Base-by-base conservation (phyloP, 2,329 filamentous ascomycete genomes). In the Colletotrichum sidae region DNA sequence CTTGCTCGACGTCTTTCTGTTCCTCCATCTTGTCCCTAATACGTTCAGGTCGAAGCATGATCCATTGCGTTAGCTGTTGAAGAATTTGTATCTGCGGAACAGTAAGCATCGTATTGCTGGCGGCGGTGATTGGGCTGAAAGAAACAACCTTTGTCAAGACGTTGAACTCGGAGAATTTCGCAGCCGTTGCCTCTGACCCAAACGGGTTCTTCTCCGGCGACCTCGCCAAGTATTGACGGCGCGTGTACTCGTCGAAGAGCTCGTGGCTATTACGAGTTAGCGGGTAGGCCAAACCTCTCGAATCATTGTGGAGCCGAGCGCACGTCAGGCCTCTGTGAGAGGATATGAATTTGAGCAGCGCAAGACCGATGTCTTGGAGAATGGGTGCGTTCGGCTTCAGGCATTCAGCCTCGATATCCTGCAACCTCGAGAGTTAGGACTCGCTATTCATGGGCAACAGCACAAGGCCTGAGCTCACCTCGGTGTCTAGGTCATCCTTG, bases 261-360 rank as follows among this genome's bases (percentile, higher is more conserved):
- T 96, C 94, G 56, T 84, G 87, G 2, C 94, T 67, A n/a, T 10
- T 12, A 17, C 11, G 3, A 25, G n/a, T 64, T 35, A 58, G 47
- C 13, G 46, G 44, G 25, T 25, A 25, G 25, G 4, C 25, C 25
- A 5, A 25, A 5, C 25, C 25, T 37, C 45, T 44, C 8, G 41
- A 41, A 37, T 69, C 34, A n/a, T 45, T 17, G 38, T 38, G 37
- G 54, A 35, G 10, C 6, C 33, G 4, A 67, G 85, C 92, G 70
- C 87, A 97, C 94, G 91, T 96, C 52, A 98, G 83, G 69, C 94
- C 94, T 69, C 94, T 91, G 81, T 97, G 94, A 66, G 94, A 97
- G 38, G 96, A 97, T 54, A 97, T 90, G 75, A 92, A 94, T 84
- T 97, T 97, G 65, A 98, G 88, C 17, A 98, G 84, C 59, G 92